Evolutionary conservation across 192 early-diverging fungal genomes (phyloP).

Genomic region (Geosiphon pyriformis): DNA sequence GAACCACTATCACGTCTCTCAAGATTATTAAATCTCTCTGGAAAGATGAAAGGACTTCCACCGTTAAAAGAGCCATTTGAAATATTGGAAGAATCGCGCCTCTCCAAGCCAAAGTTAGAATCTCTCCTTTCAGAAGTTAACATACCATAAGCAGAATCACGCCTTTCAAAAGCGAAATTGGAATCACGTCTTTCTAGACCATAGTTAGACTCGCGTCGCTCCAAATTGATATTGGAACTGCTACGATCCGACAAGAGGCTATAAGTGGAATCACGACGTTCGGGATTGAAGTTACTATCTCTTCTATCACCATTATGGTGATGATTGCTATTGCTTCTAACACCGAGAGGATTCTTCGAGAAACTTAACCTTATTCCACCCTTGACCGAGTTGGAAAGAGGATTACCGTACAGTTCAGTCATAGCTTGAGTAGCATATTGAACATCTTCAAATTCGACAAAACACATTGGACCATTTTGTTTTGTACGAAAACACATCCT

Average conservation of each 20-base stretch:
- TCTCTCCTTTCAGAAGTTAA: neutral
- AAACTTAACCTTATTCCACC: conserved; percentile 94
- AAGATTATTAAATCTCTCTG: conserved; percentile 13
- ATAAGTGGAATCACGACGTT: conserved; percentile 18
- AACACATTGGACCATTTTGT: conserved; percentile 96
- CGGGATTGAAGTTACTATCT: conserved; percentile 6
- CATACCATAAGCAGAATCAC: conserved; percentile 19
- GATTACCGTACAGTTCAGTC: conserved; percentile 79
- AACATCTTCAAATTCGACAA: conserved; percentile 99
- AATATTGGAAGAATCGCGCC: neutral
- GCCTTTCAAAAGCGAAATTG: conserved; percentile 13
- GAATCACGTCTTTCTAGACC: conserved; percentile 20
- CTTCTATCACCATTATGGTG: neutral
- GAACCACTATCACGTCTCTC: conserved; percentile 14
- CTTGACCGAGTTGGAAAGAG: conserved; percentile 78
- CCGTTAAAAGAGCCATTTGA: neutral
- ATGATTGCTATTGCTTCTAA: conserved; percentile 53
- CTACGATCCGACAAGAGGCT: conserved; percentile 15
- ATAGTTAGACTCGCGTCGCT: conserved; percentile 14
- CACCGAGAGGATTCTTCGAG: conserved; percentile 94
- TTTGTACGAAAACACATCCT: conserved; percentile 84
- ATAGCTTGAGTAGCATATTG: conserved; percentile 85
- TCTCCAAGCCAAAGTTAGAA: neutral
- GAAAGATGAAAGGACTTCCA: neutral
- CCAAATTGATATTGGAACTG: conserved; percentile 22